Evolutionary conservation across 176 grass and related monocot species (phyloP).

Genomic region (maize (Zea mays)): DNA sequence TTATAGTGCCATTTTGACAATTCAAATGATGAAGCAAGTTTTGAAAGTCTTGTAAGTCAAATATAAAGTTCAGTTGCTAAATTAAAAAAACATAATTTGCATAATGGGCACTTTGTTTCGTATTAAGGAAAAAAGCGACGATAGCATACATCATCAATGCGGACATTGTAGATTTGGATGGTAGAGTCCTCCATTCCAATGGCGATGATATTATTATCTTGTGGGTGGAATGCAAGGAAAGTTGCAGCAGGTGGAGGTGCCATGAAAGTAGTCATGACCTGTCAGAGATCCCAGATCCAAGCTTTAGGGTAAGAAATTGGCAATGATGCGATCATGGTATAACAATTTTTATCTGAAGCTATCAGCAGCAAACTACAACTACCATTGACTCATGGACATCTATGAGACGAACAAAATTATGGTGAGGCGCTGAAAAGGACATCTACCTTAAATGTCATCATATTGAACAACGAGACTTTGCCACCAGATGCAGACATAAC

Average conservation of each 20-base stretch:
- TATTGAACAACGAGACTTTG: constrained; percentile 97
- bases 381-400: not conserved
- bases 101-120: constrained; percentile 1
- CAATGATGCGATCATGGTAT: not conserved
- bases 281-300: constrained; percentile 22
- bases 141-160: constrained; percentile 71
- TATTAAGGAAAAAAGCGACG: constrained; percentile 8
- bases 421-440: not conserved
- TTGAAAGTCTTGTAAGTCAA: not conserved
- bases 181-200: constrained; percentile 99
- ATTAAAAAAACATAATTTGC: not conserved
- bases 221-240: constrained; percentile 94
- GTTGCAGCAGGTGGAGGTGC: constrained; percentile 91
- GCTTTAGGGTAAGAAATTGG: not conserved
- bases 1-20: not conserved
- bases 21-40: not conserved
- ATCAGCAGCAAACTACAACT: constrained; percentile 25
- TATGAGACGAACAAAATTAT: not conserved
- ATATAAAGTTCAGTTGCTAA: not conserved
- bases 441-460: constrained; percentile 99
- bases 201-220: constrained; percentile 99
- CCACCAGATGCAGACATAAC: constrained; percentile 99
- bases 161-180: constrained; percentile 99
- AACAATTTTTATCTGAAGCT: constrained; percentile 8
- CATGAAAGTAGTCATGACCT: constrained; percentile 99